Percentiles rank a stretch among this genome's conserved stretches.
Evolutionary conservation across 768 basidiomycete species (phyloP).

Genomic region (Leccinum olivaceopallidum): DNA sequence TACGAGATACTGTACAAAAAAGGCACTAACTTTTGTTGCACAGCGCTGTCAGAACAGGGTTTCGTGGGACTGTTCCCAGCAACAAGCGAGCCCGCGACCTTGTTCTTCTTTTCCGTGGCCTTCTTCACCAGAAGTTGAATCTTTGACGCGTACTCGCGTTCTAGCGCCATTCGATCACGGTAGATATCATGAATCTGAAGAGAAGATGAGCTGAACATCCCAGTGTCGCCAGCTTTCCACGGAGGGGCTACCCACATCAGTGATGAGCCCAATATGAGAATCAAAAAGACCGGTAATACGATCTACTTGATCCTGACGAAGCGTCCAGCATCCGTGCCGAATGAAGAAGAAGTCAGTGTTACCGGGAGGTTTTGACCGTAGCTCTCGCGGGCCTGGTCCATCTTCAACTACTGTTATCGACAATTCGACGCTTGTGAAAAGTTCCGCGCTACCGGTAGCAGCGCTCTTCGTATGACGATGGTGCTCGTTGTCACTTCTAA

Average conservation of each 20-base stretch:
- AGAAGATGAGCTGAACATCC: slow-evolving; percentile 4
- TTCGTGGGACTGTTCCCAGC: slow-evolving; percentile 72
- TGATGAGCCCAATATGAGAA: slow-evolving; percentile 61
- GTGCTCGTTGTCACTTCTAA: slow-evolving; percentile 5
- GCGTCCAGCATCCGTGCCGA: slow-evolving; percentile 9
- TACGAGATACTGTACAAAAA: not conserved
- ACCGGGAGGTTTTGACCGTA: slow-evolving; percentile 61
- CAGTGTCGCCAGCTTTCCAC: not conserved
- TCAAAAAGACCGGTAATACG: slow-evolving; percentile 57
- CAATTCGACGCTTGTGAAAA: not conserved
- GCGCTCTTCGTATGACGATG: not conserved
- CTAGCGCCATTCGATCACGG: slow-evolving; percentile 61
- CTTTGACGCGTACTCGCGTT: slow-evolving; percentile 78
- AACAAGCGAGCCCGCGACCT: slow-evolving; percentile 51
- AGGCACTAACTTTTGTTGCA: slow-evolving; percentile 54
- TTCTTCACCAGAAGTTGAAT: slow-evolving; percentile 66
- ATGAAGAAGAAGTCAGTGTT: slow-evolving; percentile 18
- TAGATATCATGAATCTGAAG: slow-evolving; percentile 72
- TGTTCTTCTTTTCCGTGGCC: slow-evolving; percentile 69
- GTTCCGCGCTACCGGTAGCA: not conserved
- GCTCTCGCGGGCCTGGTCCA: slow-evolving; percentile 25
- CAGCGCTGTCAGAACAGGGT: slow-evolving; percentile 49
- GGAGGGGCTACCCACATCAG: slow-evolving; percentile 50
- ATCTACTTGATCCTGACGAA: slow-evolving; percentile 69
- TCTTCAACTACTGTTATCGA: slow-evolving; percentile 1